Percentiles rank a stretch among this genome's conserved stretches.
These are phyloP conservation scores for Helotiales sp. DNA, from an alignment of 2,329 filamentous ascomycete genomes.

Conservation along the genomic window DNA sequence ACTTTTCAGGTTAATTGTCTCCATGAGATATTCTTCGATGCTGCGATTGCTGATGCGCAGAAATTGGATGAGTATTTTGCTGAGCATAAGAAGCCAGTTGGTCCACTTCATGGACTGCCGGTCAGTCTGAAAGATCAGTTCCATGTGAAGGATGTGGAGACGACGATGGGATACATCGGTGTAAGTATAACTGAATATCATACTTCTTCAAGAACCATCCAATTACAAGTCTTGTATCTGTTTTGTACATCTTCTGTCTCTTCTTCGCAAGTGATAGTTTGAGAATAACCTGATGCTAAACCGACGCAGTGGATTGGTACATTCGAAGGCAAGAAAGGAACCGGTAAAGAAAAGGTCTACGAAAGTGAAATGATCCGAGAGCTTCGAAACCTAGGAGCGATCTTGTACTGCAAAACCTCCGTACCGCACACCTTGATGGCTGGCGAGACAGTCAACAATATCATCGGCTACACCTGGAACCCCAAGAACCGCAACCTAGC, in stretches of 20 bases:
- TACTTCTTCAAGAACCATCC: too few species aligned
- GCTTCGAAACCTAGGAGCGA: constrained; percentile 47
- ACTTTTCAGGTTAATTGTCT: constrained; percentile 59
- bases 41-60: constrained; percentile 56
- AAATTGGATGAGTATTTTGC: constrained; percentile 56
- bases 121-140: constrained; percentile 48
- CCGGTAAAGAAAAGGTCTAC: constrained; percentile 54
- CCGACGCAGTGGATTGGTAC: constrained; percentile 58
- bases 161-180: constrained; percentile 65
- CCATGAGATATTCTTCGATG: constrained; percentile 60
- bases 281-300: constrained; percentile 3
- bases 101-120: constrained; percentile 49
- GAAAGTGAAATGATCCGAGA: constrained; percentile 55
- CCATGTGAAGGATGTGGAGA: constrained; percentile 43
- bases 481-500: constrained; percentile 40
- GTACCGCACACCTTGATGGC: constrained; percentile 48
- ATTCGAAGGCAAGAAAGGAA: constrained; percentile 58
- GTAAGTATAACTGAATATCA: constrained; percentile 20
- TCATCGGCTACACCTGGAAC: constrained; percentile 48
- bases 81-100: constrained; percentile 44
- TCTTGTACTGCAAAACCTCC: constrained; percentile 49
- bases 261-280: not conserved
- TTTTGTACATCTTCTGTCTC: too few species aligned
- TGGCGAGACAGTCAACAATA: constrained; percentile 51
- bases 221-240: too few species aligned